Base-by-base conservation (phyloP, 1,284 basidiomycete genomes). In the Pisolithus thermaeus region DNA sequence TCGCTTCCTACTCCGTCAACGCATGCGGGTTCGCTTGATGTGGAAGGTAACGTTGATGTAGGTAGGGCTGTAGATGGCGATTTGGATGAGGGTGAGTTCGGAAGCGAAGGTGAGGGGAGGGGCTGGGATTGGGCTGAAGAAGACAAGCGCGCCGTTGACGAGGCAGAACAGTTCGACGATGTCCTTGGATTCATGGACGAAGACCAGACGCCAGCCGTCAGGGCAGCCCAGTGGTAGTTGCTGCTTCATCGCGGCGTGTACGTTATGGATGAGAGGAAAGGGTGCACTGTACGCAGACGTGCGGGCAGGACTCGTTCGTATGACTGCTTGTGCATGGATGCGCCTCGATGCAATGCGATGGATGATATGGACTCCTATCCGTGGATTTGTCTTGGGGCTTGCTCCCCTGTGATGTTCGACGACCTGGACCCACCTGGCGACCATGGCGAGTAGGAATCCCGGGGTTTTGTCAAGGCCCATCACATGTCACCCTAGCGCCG, bases 151-250 rank as follows among this genome's bases (percentile, higher is more conserved):
- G 81, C 77, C 0, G 72, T 85, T 14, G 83, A 84, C 35, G 83
- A 87, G 57, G 78, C 72, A 14, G 84, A 87, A 64, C 69, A 71
- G 56, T 87, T 84, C 61, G 78, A 85, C 56, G 78, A 84, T 61
- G 79, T 76, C 9, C 73, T 80, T 14, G 80, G 80, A 5, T 75
- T 83, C 50, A 71, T 84, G 71, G 81, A 84, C 49, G 82, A 84
- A 66, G 81, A 83, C 58, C 76, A 77, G 51, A 51, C 69, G 44
- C 53, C 59, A 23, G 45, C 46, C 28, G 50, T 51, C 16, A 48
- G 52, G 38, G 42, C 45, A 44, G 53, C 51, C 40, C 48, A 47
- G 53, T 55, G 46, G 48, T 32, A 18, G 22, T 23, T 16, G 3
- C 23, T 32, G 32, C 38, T 7, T 52, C 38, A 25, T 47, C 50